Base-by-base conservation (phyloP, 768 basidiomycete genomes). In the Guyanaporus albipodus region DNA sequence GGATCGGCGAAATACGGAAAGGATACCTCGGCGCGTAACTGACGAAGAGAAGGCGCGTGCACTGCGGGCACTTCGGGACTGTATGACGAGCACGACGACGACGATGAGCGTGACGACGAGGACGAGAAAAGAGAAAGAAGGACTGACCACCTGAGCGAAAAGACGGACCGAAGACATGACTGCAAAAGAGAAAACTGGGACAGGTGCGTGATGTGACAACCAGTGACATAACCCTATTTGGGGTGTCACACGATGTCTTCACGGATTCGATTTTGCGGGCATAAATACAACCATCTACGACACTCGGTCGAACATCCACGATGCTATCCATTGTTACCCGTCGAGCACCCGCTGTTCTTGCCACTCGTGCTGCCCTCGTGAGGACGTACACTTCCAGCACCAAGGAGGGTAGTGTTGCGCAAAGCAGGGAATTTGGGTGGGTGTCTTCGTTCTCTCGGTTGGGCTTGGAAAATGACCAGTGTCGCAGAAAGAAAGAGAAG, bases 401-500 rank as follows among this genome's bases (percentile, higher is more conserved):
- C 27, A 71, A 46, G 32, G 81, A 83, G 34, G 82, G 80, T 32
- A 75, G 74, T 33, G 79, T 83, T 39, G 85, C 84, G 27, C 68
- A 79, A 53, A 80, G 78, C 46, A 76, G 66, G 62, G 79, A 73
- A 42, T 87, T 87, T 69, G 74, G 73, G 85, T 84, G 56, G 44
- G 75, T 50, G 17, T 37, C 7, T 21, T 19, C 15, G 17, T 14
- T 11, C 3, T 35, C 21, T 28, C n/a, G 3, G 15, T 21, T n/a
- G 5, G 5, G 9, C 4, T 14, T 29, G 9, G 27, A 27, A 14
- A 19, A 23, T 44, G 19, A 61, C 24, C 39, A 12, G 8, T 6
- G 19, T 10, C 21, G n/a, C 63, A 88, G 86, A 58, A 79, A 80
- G 67, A 87, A 79, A 66, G 86, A 87, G 64, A 82, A 76, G 60